phyloP scores from a whole-genome alignment of 176 grass and related monocot species.

The Carex littledalei region DNA sequence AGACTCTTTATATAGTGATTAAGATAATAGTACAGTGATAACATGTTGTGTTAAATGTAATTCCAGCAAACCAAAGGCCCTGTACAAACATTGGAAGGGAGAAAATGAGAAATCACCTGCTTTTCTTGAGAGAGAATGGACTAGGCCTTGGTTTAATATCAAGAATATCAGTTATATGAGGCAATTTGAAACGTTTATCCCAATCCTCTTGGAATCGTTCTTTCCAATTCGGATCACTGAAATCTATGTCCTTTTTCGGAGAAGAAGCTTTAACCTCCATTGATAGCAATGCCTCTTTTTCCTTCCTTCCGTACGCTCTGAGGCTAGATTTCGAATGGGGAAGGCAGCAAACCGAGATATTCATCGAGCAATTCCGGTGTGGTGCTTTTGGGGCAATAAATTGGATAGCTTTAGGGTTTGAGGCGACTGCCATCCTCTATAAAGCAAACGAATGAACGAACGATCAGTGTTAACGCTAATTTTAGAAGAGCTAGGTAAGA shows the following conservation, averaged over 20 bases:
- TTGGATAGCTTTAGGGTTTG: not conserved
- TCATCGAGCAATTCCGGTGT: not conserved
- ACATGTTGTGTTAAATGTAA: slow-evolving; percentile 17
- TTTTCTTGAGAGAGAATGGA: slow-evolving; percentile 82
- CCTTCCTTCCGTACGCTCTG: slow-evolving; percentile 21
- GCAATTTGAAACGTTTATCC: slow-evolving; percentile 64
- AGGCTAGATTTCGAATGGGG: slow-evolving; percentile 20
- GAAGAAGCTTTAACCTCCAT: slow-evolving; percentile 28
- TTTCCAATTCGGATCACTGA: slow-evolving; percentile 66
- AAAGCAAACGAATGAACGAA: slow-evolving; percentile 1
- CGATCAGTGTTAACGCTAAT: slow-evolving; percentile 4
- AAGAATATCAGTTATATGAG: slow-evolving; percentile 81
- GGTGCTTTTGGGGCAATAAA: not conserved
- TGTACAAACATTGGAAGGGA: not conserved
- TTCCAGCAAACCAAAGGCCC: not conserved
- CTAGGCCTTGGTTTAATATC: slow-evolving; percentile 69
- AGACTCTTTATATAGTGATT: not conserved
- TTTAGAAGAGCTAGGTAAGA: slow-evolving; percentile 12
- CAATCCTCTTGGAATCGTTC: slow-evolving; percentile 67
- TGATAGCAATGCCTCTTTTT: slow-evolving; percentile 6
- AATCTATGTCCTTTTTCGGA: slow-evolving; percentile 47
- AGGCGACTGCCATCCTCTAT: slow-evolving; percentile 13
- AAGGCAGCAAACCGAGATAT: slow-evolving; percentile 11
- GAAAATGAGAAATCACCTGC: slow-evolving; percentile 34
- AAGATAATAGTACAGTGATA: not conserved